These are phyloP conservation scores for Vigna hirtella DNA, from an alignment of 306 rosid species.

Conservation along the genomic window DNA sequence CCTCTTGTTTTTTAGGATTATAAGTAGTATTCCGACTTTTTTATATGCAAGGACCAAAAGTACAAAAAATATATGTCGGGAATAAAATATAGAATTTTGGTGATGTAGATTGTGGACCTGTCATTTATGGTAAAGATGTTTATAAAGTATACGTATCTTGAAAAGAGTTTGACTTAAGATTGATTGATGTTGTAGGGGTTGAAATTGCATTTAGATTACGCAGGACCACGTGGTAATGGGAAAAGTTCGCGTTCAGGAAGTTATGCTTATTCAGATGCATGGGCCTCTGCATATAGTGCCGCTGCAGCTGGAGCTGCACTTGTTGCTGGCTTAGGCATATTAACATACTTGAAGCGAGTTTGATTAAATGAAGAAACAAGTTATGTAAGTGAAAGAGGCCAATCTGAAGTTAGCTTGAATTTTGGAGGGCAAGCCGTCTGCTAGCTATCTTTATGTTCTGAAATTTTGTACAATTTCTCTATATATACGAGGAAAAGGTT, in stretches of 20 bases:
- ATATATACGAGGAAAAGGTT: conserved; percentile 31
- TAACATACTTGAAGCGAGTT: conserved; percentile 75
- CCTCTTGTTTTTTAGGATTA: background rate
- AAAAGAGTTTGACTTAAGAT: conserved; percentile 39
- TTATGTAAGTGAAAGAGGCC: conserved; percentile 11
- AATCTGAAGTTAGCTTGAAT: conserved; percentile 40
- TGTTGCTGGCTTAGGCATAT: conserved; percentile 83
- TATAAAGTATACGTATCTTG: background rate
- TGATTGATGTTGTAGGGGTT: conserved; percentile 69
- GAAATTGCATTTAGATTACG: conserved; percentile 86
- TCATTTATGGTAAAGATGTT: background rate
- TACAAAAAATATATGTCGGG: background rate
- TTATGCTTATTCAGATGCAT: conserved; percentile 72
- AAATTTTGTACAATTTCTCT: conserved; percentile 44
- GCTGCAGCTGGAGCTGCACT: conserved; percentile 98
- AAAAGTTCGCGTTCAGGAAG: conserved; percentile 55
- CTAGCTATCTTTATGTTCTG: conserved; percentile 35
- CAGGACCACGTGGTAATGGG: conserved; percentile 49
- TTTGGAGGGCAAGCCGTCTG: conserved; percentile 31
- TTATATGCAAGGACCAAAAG: background rate
- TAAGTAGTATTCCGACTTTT: background rate
- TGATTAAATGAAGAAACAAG: conserved; percentile 11
- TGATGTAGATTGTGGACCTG: background rate
- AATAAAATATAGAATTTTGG: background rate
- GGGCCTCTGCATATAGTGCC: conserved; percentile 89